Conservation (phyloP, 371 early-diverging fungal genomes). For the Coemansia sp. region DNA sequence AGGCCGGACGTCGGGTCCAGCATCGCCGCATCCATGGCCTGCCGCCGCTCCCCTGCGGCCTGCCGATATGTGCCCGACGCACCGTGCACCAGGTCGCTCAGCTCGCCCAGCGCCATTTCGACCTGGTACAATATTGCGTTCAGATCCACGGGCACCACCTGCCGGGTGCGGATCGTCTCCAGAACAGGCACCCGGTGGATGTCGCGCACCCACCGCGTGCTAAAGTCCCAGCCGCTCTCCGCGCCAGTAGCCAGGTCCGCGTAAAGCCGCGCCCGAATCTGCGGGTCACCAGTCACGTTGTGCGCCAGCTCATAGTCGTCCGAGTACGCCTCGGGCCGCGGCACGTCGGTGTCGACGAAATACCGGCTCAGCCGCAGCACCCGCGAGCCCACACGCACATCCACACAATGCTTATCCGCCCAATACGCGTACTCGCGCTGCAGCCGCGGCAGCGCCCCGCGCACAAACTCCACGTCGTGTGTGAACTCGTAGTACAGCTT, state of each 20-base stretch:
- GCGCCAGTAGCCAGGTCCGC: conserved; percentile 78
- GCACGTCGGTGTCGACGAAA: conserved; percentile 56
- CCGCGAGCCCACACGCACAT: conserved; percentile 20
- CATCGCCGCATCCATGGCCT: conserved; percentile 54
- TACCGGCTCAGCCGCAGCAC: conserved; percentile 57
- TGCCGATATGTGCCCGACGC: conserved; percentile 2
- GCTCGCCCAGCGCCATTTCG: conserved; percentile 61
- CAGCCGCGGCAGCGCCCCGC: conserved; percentile 57
- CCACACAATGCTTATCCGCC: conserved; percentile 59
- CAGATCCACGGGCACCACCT: conserved; percentile 81
- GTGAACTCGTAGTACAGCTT: conserved; percentile 60
- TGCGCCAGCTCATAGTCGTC: conserved; percentile 68
- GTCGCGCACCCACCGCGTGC: conserved; percentile 60
- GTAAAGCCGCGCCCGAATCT: conserved; percentile 54
- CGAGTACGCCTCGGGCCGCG: conserved; percentile 79
- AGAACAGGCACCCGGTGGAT: conserved; percentile 30
- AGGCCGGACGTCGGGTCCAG: conserved; percentile 39
- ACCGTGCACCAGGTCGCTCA: conserved; percentile 38
- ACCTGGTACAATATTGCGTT: conserved; percentile 80
- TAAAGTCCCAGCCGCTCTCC: conserved; percentile 91
- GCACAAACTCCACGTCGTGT: conserved; percentile 56
- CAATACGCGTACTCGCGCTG: conserved; percentile 73
- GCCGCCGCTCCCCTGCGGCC: conserved; percentile 50
- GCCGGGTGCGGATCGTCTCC: conserved; percentile 56
- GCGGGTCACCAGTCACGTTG: conserved; percentile 36